Evolutionary conservation across 495 filamentous ascomycete genomes (phyloP), one percentile per base, ranked within the genome.

Genomic region (Umbilicaria muhlenbergii): DNA sequence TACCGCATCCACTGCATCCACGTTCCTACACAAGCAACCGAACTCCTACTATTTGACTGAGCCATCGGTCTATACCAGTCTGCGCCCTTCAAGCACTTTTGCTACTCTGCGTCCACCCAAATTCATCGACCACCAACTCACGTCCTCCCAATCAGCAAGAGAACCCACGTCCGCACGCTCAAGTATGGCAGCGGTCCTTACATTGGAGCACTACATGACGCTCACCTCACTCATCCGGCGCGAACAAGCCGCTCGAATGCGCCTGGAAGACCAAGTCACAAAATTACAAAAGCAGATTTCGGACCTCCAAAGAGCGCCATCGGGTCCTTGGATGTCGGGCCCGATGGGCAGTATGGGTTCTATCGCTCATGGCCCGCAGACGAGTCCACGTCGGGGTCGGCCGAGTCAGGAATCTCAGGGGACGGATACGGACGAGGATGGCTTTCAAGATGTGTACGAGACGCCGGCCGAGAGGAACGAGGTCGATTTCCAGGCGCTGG

Each of bases 161-260:
- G 24, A 28, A 8, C 24, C 24, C 8, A 10, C 5, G 24, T 28
- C 24, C 24, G 1, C 24, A 28, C 44, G 50, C 19, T 40, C 39
- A 16, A 50, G 50, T 36, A 45, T 48, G 10, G 37, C 50, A 19
- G 37, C 50, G 19, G 58, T 54, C 15, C 64, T 77, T 33, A 75
- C 69, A 12, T 65, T 75, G 36, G 70, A 74, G 41, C 70, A 77
- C 41, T 75, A 75, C 50, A 73, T 64, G 45, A 66, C 69, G 0
- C 57, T 77, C 10, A 62, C 75, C 21, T 66, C 63, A n/a, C 60
- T 75, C 0, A 59, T 77, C 15, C 68, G 72, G 7, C 64, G 70
- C 24, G 73, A 77, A 44, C 71, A 75, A 42, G 66, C 62, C 5
- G 72, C 73, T 1, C 69, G 73, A 35, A 56, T 68, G 28, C 66